Base-by-base conservation (phyloP, 1,139 yeast species). In the Suhomyces terraborum region DNA sequence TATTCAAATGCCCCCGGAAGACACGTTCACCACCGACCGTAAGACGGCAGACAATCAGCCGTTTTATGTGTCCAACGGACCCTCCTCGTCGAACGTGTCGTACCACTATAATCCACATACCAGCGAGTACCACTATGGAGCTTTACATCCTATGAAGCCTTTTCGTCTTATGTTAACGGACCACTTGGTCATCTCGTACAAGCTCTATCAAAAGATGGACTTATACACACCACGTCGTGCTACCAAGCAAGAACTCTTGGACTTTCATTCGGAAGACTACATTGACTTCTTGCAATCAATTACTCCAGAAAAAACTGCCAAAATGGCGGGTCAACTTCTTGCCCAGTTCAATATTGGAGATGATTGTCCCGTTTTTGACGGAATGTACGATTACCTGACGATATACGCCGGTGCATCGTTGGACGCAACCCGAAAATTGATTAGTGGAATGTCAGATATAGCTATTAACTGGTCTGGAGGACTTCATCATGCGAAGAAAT, bases 401-500 rank as follows among this genome's bases (percentile, higher is more conserved):
- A 80, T 88, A 12, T 88, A 91, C 50, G 84, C 97, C 1, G 98
- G 98, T 19, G 96, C 96, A 2, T 84, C 95, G 2, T 67, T 93
- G 58, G 98, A 93, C 63, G 98, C 98, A 2, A 81, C 95, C 12
- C 77, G 95, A 17, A 86, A 91, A 60, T 73, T 93, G 46, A 80
- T 86, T 29, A 77, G 83, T 47, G 89, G 91, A 5, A 89, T 88
- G 66, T 83, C 95, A 40, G 98, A 93, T 59, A 88, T 93, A 43
- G 98, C 98, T 25, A 88, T 93, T 52, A 93, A 93, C 62, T 93
- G 96, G 93, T 84, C 95, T 12, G 98, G 98, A 32, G 98, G 98
- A 1, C 71, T 93, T 35, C 98, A 93, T 62, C 98, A 93, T 61
- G 98, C 98, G 6, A 93, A 93, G 58, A 93, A 93, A 62, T 83